phyloP scores from a whole-genome alignment of 1,284 basidiomycete species.

The Volvariella surrecta region DNA sequence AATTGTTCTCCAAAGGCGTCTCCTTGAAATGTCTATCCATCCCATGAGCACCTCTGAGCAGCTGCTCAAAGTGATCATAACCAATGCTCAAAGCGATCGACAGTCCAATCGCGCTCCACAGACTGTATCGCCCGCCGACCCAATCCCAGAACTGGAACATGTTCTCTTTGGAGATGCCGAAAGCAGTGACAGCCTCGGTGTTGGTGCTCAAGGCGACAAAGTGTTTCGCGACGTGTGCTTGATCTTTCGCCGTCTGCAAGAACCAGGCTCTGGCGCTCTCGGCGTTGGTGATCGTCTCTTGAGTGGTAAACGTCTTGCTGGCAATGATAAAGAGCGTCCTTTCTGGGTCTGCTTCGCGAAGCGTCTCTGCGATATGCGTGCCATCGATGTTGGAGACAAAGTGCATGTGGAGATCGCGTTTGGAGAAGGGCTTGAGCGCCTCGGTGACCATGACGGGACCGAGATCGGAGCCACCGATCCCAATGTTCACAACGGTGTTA shows the following conservation, averaged over 20 bases:
- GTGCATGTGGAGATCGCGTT: constrained; percentile 81
- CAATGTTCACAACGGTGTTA: constrained; percentile 95
- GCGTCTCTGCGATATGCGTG: constrained; percentile 90
- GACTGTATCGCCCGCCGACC: constrained; percentile 97
- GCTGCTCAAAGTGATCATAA: constrained; percentile 88
- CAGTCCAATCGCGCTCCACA: constrained; percentile 97
- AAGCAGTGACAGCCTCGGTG: constrained; percentile 88
- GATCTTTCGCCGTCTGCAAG: constrained; percentile 76
- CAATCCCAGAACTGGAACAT: constrained; percentile 99
- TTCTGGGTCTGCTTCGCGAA: constrained; percentile 82
- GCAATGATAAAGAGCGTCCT: constrained; percentile 97
- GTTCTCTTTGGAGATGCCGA: constrained; percentile 88
- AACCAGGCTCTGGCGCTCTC: constrained; percentile 94
- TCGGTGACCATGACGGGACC: constrained; percentile 99
- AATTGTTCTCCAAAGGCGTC: constrained; percentile 83
- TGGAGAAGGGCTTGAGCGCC: constrained; percentile 89
- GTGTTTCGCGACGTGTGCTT: constrained; percentile 94
- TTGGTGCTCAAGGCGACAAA: constrained; percentile 98
- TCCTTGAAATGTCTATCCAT: constrained; percentile 97
- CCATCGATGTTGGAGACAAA: constrained; percentile 99
- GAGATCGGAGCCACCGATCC: constrained; percentile 96
- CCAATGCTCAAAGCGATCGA: constrained; percentile 92
- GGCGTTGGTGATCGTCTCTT: constrained; percentile 99
- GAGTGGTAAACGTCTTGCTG: constrained; percentile 98
- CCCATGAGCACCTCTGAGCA: constrained; percentile 89